A percentile compares a stretch with the other conserved stretches of the same genome.
Conservation (phyloP, 495 filamentous ascomycete genomes). For the Xylaria curta region DNA sequence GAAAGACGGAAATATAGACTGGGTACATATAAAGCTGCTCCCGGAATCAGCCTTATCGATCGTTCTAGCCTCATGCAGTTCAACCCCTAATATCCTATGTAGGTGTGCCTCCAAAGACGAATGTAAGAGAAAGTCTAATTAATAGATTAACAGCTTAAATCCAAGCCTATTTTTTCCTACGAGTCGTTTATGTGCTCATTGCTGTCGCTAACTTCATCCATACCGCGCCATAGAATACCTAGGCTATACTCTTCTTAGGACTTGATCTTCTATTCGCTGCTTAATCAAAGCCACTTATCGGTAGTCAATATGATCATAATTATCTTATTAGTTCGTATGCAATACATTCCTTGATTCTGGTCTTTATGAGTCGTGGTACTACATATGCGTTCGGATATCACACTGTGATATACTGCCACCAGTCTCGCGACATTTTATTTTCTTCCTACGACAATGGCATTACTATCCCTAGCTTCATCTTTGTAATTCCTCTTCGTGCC, state of each 20-base stretch:
- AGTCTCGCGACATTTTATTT: not conserved
- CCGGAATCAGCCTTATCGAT: not conserved
- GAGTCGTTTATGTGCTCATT: too few species aligned
- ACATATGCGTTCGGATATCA: not conserved
- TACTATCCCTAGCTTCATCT: slow-evolving; percentile 23
- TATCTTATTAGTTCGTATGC: not conserved
- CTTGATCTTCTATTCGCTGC: not conserved
- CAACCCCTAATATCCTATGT: too few species aligned
- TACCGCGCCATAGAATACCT: not conserved
- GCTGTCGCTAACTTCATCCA: not conserved
- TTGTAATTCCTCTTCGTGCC: slow-evolving; percentile 24
- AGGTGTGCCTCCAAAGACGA: not conserved
- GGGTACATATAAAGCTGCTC: too few species aligned
- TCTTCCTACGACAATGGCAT: slow-evolving; percentile 8
- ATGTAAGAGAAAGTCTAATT: not conserved
- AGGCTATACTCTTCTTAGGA: not conserved
- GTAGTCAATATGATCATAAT: not conserved
- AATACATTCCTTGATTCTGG: not conserved
- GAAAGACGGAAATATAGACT: too few species aligned
- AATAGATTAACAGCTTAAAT: too few species aligned
- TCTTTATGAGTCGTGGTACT: too few species aligned
- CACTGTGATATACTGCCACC: too few species aligned
- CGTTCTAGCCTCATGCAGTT: not conserved
- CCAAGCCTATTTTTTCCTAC: too few species aligned
- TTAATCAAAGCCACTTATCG: not conserved